Evolutionary conservation across 768 basidiomycete species (phyloP), one percentile per base, ranked within the genome.

Genomic region (Russula griseocarnosa): DNA sequence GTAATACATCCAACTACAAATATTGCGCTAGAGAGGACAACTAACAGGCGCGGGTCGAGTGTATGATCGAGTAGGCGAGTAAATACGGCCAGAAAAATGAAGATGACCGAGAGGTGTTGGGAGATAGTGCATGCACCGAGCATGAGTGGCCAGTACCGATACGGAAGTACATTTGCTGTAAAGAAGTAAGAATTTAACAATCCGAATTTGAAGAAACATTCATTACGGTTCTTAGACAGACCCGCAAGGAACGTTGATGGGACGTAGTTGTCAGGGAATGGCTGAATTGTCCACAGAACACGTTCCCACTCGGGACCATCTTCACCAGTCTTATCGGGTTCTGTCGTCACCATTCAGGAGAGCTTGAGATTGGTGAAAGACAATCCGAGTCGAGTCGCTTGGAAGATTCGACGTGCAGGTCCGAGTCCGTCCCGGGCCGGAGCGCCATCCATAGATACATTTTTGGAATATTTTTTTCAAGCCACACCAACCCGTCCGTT

Each of bases 211-310:
- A 40, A 36, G 55, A n/a, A 36, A 32, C 36, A 46, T 28, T 42
- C 20, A 36, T 40, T 40, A 94, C 92, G 82, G 74, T 94, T 95
- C 73, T 77, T 86, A 70, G 83, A 81, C 69, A 97, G 74, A 62
- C 90, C 86, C 0, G 87, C 83, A 49, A 95, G 79, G 75, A 97
- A 97, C 7, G 85, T 79, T 7, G 79, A 76, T 8, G 91, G 88
- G 57, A 97, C 86, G 77, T 93, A 85, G 73, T 95, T 94, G 75
- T 97, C 95, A 34, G 91, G 87, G 72, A 82, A 87, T 3, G 81
- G 76, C 73, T 88, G 88, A 58, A 71, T 76, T 74, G 84, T 87
- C 91, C 90, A 94, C n/a, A 94, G 82, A 44, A 87, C 81, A 70
- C 84, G 86, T 73, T 84, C 83, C 89, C 89, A 92, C 70, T 61